These are phyloP conservation scores for Azolla pinnata DNA, from an alignment of 75 land plant species.

Conservation along the genomic window DNA sequence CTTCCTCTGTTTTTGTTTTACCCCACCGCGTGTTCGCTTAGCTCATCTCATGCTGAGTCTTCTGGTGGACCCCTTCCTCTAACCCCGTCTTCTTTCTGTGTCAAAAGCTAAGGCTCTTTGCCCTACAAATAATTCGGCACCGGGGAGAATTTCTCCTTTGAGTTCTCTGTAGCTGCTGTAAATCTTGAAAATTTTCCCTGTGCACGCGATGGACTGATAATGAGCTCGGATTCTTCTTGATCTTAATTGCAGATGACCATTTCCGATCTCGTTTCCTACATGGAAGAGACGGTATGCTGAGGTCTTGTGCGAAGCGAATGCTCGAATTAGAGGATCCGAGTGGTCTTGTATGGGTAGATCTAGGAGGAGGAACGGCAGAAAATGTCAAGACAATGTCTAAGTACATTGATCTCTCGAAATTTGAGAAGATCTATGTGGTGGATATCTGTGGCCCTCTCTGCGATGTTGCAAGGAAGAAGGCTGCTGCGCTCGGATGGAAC, in stretches of 20 bases:
- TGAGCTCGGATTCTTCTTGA: too few relatives aligned
- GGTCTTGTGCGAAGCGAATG: slow-evolving; percentile 21
- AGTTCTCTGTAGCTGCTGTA: too few relatives aligned
- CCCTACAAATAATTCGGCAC: too few relatives aligned
- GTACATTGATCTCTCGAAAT: slow-evolving; percentile 18
- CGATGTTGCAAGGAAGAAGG: slow-evolving; percentile 16
- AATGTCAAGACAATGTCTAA: slow-evolving; percentile 28
- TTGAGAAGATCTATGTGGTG: slow-evolving; percentile 29
- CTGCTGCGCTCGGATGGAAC: slow-evolving; percentile 17
- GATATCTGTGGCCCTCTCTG: slow-evolving; percentile 33
- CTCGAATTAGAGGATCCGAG: slow-evolving; percentile 5
- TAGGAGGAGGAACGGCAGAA: slow-evolving; percentile 37
- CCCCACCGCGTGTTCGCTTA: too few relatives aligned
- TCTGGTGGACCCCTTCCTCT: too few relatives aligned
- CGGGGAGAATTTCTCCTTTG: too few relatives aligned
- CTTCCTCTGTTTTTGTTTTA: too few relatives aligned
- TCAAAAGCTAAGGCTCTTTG: too few relatives aligned
- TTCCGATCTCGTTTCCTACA: slow-evolving; percentile 31
- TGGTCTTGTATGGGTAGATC: slow-evolving; percentile 33
- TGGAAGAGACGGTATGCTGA: slow-evolving; percentile 26
- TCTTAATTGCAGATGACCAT: slow-evolving; percentile 24
- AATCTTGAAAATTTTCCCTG: too few relatives aligned
- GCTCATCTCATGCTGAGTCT: too few relatives aligned
- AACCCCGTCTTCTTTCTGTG: too few relatives aligned
- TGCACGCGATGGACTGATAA: too few relatives aligned